Conservation (phyloP, 2,329 filamentous ascomycete genomes). For the Trichoderma aggressivum region DNA sequence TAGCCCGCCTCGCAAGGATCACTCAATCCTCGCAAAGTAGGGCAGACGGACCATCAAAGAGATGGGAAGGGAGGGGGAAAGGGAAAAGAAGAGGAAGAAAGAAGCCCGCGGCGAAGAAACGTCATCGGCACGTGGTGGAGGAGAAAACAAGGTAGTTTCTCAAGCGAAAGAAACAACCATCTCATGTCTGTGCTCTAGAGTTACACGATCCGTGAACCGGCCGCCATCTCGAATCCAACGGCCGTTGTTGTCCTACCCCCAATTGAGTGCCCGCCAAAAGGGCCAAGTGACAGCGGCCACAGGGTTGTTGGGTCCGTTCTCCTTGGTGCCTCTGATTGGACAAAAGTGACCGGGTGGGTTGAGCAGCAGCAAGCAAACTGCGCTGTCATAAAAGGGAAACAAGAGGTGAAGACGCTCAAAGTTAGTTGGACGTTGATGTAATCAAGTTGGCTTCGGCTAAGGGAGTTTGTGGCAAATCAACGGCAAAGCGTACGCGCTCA, state of each 20-base stretch:
- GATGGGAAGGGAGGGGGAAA: background rate
- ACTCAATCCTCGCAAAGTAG: constrained; percentile 2
- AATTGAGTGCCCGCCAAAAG: background rate
- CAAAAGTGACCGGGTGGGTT: background rate
- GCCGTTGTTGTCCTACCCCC: background rate
- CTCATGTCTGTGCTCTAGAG: constrained; percentile 3
- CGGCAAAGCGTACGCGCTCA: background rate
- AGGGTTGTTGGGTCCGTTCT: background rate
- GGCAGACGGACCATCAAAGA: background rate
- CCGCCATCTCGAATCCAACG: background rate
- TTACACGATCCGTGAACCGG: constrained; percentile 1
- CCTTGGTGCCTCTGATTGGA: background rate
- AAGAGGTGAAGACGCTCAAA: background rate
- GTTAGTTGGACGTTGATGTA: background rate
- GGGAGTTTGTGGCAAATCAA: background rate
- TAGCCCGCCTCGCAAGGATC: background rate
- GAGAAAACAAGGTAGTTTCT: background rate
- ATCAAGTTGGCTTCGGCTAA: background rate
- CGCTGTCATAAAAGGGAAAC: background rate
- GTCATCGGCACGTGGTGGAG: constrained; percentile 7
- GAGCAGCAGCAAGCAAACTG: background rate
- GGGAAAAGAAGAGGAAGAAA: background rate
- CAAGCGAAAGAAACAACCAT: background rate
- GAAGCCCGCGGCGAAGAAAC: background rate
- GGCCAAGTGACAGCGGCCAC: background rate